phyloP scores from a whole-genome alignment of 352 stramenopile genomes.

The Globisporangium splendens region DNA sequence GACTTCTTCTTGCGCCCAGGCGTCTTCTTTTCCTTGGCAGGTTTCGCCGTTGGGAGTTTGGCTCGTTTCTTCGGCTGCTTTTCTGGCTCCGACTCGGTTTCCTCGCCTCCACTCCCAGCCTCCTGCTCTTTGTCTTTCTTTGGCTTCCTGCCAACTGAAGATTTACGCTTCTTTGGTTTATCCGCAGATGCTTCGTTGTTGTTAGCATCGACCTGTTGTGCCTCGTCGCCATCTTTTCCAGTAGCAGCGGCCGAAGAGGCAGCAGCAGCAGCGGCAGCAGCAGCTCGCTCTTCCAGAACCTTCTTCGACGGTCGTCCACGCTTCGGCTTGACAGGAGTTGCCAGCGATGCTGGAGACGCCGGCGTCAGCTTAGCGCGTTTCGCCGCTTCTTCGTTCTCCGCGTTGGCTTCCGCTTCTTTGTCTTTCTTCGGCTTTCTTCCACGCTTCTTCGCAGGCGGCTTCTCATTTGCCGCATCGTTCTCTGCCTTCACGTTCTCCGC shows the following conservation, averaged over 20 bases:
- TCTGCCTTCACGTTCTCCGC: background rate
- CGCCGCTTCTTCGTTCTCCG: background rate
- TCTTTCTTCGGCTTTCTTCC: slow-evolving; percentile 18
- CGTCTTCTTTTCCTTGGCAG: slow-evolving; percentile 23
- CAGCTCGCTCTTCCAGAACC: background rate
- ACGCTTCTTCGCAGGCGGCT: slow-evolving; percentile 25
- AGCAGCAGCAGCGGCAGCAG: background rate
- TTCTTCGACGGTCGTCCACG: slow-evolving; percentile 7
- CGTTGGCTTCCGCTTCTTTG: slow-evolving; percentile 13
- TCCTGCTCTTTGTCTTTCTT: slow-evolving; percentile 12
- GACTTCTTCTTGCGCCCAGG: slow-evolving; percentile 43
- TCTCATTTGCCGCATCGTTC: slow-evolving; percentile 9
- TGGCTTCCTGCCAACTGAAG: slow-evolving; percentile 9
- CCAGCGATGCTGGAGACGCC: background rate
- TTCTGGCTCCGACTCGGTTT: slow-evolving; percentile 49
- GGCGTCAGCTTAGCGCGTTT: background rate
- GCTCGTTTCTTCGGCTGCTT: slow-evolving; percentile 43
- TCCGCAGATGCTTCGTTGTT: background rate
- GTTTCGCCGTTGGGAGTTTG: slow-evolving; percentile 16
- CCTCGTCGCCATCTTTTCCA: background rate
- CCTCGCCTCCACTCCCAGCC: slow-evolving; percentile 5
- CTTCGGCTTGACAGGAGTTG: slow-evolving; percentile 1
- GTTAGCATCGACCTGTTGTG: background rate
- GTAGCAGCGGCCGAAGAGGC: background rate
- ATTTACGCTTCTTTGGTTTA: slow-evolving; percentile 23